Evolutionary conservation across 2,329 filamentous ascomycete species (phyloP).

Genomic region (Diatrype stigma): DNA sequence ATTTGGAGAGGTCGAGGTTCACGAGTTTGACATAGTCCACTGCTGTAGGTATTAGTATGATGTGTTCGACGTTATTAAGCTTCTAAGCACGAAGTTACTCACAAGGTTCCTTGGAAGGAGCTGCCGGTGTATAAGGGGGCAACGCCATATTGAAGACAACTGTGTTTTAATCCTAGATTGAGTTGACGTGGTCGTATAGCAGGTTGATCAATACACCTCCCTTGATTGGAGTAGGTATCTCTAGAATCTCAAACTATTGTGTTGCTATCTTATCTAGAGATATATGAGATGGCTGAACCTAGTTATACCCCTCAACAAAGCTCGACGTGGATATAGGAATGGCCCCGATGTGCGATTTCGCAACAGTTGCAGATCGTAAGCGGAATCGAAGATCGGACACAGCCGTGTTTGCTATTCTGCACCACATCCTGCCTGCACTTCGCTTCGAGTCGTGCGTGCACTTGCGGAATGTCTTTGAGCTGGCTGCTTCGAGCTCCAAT

Average conservation of each 20-base stretch:
- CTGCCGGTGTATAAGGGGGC: constrained; percentile 5
- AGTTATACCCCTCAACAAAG: constrained; percentile 2
- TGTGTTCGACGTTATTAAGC: too few species aligned
- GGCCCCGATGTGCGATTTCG: too few species aligned
- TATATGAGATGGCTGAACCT: neutral
- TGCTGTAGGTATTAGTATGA: constrained; percentile 26
- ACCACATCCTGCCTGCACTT: too few species aligned
- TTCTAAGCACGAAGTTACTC: too few species aligned
- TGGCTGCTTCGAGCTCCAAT: too few species aligned
- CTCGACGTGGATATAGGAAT: neutral
- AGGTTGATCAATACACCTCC: too few species aligned
- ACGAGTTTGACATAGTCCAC: constrained; percentile 24
- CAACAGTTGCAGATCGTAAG: too few species aligned
- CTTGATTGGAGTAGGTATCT: too few species aligned
- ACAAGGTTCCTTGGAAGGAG: constrained; percentile 21
- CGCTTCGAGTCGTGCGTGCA: too few species aligned
- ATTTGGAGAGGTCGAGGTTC: constrained; percentile 24
- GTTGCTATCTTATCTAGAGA: constrained; percentile 4
- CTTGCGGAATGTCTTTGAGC: too few species aligned
- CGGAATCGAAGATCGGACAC: too few species aligned
- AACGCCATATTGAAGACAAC: constrained; percentile 2
- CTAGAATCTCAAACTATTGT: neutral
- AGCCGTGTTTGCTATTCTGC: too few species aligned
- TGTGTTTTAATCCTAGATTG: neutral
- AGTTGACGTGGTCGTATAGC: neutral